Evolutionary conservation across 495 filamentous ascomycete species (phyloP).

Genomic region (Neurospora sp.): DNA sequence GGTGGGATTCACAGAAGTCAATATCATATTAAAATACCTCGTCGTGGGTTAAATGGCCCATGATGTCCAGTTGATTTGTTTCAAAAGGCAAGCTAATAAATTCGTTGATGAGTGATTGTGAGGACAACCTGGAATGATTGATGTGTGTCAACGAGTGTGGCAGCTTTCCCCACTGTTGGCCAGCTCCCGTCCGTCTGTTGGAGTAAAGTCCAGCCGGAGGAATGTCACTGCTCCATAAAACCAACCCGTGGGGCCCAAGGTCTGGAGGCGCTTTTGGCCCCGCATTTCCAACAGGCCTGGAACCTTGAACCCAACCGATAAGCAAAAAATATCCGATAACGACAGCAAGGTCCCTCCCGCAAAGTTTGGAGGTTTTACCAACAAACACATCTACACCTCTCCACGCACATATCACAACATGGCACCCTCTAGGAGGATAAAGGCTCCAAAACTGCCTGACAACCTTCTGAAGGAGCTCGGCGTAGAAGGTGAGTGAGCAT

Average conservation of each 20-base stretch:
- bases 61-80: neutral
- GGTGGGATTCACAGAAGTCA: neutral
- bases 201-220: neutral
- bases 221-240: neutral
- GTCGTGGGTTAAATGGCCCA: constrained; percentile 54
- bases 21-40: constrained; percentile 43
- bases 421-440: constrained; percentile 1
- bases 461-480: constrained; percentile 22
- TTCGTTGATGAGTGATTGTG: neutral
- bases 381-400: neutral
- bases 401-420: neutral
- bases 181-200: neutral
- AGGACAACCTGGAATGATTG: neutral
- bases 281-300: neutral
- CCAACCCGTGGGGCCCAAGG: neutral
- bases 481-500: constrained; percentile 6
- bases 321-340: neutral
- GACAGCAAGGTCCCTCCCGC: neutral
- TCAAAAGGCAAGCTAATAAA: neutral
- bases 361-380: neutral
- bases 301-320: neutral
- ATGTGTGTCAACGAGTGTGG: neutral
- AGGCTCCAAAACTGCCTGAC: constrained; percentile 11
- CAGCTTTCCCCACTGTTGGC: neutral
- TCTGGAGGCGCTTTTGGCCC: neutral